A percentile compares a stretch with the other conserved stretches of the same genome.
These are phyloP conservation scores for Macroventuria anomochaeta DNA, from an alignment of 2,329 filamentous ascomycete genomes.

Conservation along the genomic window DNA sequence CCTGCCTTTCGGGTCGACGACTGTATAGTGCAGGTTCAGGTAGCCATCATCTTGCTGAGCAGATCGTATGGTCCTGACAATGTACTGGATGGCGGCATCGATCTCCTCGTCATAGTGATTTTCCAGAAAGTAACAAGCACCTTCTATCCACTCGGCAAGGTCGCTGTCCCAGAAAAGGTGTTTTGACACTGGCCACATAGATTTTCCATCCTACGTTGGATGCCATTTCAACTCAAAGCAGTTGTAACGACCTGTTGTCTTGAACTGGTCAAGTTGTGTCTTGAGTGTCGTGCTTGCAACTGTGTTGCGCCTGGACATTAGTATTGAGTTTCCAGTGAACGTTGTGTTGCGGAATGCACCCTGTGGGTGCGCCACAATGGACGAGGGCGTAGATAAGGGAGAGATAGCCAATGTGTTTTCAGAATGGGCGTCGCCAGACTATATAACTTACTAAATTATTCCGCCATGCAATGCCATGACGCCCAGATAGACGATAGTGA, in stretches of 20 bases:
- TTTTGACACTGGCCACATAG: slow-evolving; percentile 63
- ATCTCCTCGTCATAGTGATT: slow-evolving; percentile 55
- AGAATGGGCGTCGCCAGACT: background rate
- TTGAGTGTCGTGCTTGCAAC: slow-evolving; percentile 16
- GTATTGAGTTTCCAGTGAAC: slow-evolving; percentile 12
- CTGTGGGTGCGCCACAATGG: slow-evolving; percentile 14
- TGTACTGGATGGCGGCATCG: slow-evolving; percentile 59
- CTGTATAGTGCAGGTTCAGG: slow-evolving; percentile 67
- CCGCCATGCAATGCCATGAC: background rate
- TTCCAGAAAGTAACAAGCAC: slow-evolving; percentile 63
- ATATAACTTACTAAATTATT: background rate
- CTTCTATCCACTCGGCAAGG: slow-evolving; percentile 68
- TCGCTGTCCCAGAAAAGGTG: slow-evolving; percentile 67
- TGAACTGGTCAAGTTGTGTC: slow-evolving; percentile 19
- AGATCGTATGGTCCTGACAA: slow-evolving; percentile 63
- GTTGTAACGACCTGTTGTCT: slow-evolving; percentile 45
- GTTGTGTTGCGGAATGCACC: slow-evolving; percentile 15
- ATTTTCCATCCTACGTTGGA: slow-evolving; percentile 58
- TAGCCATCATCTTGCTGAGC: slow-evolving; percentile 68
- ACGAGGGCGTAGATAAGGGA: background rate
- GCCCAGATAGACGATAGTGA: background rate
- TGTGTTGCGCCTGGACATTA: slow-evolving; percentile 16
- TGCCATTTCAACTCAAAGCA: slow-evolving; percentile 66
- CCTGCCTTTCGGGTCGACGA: slow-evolving; percentile 62
- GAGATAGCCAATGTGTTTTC: background rate